Conservation (phyloP, 257 asterid species). For the Forsythia suspensa region DNA sequence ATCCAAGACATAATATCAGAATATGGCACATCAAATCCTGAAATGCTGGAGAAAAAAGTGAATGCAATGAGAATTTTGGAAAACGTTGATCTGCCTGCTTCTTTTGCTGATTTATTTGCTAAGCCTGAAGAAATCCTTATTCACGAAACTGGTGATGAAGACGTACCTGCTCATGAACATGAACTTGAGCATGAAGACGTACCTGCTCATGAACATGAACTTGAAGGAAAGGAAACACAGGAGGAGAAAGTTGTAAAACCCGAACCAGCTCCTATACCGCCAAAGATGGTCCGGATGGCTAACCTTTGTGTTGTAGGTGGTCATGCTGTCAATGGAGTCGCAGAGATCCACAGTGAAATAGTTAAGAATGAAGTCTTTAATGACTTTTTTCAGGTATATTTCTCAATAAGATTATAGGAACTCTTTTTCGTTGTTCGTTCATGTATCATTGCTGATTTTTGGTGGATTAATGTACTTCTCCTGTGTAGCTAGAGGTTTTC, state of each 20-base stretch:
- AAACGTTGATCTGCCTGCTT: constrained; percentile 69
- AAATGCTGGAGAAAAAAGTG: constrained; percentile 57
- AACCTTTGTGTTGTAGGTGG: constrained; percentile 86
- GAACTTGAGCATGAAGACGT: too few species aligned
- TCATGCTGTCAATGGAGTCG: constrained; percentile 90
- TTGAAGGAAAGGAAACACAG: constrained; percentile 34
- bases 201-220: constrained; percentile 29
- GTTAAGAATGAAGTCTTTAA: constrained; percentile 78
- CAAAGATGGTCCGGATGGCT: constrained; percentile 82
- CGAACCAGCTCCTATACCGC: constrained; percentile 43
- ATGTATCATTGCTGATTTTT: not conserved
- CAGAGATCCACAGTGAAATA: constrained; percentile 83
- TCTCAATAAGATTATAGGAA: not conserved
- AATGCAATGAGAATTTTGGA: constrained; percentile 72
- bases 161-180: constrained; percentile 19
- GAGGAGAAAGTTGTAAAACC: constrained; percentile 31
- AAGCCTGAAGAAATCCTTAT: constrained; percentile 30
- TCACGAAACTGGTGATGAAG: constrained; percentile 32
- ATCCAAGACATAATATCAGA: constrained; percentile 60
- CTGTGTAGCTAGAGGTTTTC: constrained; percentile 18
- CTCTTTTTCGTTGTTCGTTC: not conserved
- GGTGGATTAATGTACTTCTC: not conserved
- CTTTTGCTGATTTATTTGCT: constrained; percentile 45
- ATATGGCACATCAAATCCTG: constrained; percentile 56
- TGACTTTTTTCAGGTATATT: constrained; percentile 69